Evolutionary conservation across 495 filamentous ascomycete genomes (phyloP).

Genomic region (Penicillium nucicola): DNA sequence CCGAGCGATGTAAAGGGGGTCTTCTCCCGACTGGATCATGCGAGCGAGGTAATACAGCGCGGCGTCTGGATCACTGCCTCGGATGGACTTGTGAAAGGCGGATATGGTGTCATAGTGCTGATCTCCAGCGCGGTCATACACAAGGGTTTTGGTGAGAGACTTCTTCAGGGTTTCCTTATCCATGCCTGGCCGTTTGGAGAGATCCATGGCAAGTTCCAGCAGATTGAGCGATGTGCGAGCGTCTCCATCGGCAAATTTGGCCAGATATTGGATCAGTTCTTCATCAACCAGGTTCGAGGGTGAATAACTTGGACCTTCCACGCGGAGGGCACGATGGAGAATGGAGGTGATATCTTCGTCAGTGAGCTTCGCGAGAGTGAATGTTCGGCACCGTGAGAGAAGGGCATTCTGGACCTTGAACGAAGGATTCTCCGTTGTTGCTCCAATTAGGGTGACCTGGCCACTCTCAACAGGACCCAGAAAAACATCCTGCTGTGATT

Average conservation of each 20-base stretch:
- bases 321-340: constrained; percentile 65
- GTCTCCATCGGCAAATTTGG: constrained; percentile 85
- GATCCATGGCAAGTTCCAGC: constrained; percentile 76
- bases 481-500: constrained; percentile 93
- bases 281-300: constrained; percentile 66
- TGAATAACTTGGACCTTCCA: constrained; percentile 54
- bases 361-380: constrained; percentile 74
- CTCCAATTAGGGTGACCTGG: constrained; percentile 86
- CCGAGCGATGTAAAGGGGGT: constrained; percentile 87
- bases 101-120: constrained; percentile 95
- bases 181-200: constrained; percentile 50
- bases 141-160: constrained; percentile 80
- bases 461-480: constrained; percentile 90
- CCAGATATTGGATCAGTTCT: constrained; percentile 74
- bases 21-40: constrained; percentile 96
- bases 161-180: constrained; percentile 69
- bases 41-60: constrained; percentile 89
- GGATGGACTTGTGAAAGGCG: constrained; percentile 93
- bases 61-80: constrained; percentile 82
- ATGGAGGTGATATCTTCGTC: constrained; percentile 70
- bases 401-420: constrained; percentile 92
- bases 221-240: constrained; percentile 91
- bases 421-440: constrained; percentile 94
- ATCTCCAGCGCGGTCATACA: constrained; percentile 93
- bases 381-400: constrained; percentile 84